phyloP scores from a whole-genome alignment of 1,284 basidiomycete species.

The Athelia psychrophila region DNA sequence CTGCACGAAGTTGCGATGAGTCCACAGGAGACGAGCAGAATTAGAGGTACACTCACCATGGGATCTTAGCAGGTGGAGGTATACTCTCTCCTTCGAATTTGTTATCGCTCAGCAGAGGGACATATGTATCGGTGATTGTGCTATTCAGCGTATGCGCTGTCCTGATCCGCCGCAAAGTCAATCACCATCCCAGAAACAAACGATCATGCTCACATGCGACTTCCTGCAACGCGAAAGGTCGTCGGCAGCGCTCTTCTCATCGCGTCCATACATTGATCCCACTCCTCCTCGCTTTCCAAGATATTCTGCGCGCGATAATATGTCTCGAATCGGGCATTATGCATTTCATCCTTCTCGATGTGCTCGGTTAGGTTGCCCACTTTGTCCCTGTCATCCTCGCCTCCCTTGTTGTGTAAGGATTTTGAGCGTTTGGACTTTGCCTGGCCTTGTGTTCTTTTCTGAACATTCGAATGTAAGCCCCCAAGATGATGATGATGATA shows the following conservation, averaged over 20 bases:
- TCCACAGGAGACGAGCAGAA: constrained; percentile 1
- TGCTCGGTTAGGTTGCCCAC: constrained; percentile 35
- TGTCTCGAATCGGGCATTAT: constrained; percentile 59
- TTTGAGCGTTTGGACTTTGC: too few relatives aligned
- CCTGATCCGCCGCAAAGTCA: constrained; percentile 32
- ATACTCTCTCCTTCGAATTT: constrained; percentile 77
- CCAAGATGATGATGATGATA: too few relatives aligned
- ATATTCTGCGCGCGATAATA: constrained; percentile 2
- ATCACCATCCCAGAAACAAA: not conserved
- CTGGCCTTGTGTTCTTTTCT: too few relatives aligned
- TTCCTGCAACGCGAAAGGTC: constrained; percentile 92
- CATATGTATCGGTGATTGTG: constrained; percentile 72
- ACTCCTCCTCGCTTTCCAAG: constrained; percentile 52
- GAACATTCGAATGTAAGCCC: too few relatives aligned
- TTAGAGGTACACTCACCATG: constrained; percentile 57
- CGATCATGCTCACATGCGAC: constrained; percentile 64
- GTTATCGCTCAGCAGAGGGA: constrained; percentile 75
- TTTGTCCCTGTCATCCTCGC: constrained; percentile 3
- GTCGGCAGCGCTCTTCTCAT: constrained; percentile 83
- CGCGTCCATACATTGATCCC: constrained; percentile 71
- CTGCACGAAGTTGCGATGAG: constrained; percentile 33
- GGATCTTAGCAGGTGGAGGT: constrained; percentile 80
- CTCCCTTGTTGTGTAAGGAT: too few relatives aligned
- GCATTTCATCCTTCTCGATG: constrained; percentile 59
- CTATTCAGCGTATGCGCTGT: constrained; percentile 73